Evolutionary conservation across 108 stramenopile genomes (phyloP), one percentile per base, ranked within the genome.

Genomic region (Fistulifera pelliculosa): DNA sequence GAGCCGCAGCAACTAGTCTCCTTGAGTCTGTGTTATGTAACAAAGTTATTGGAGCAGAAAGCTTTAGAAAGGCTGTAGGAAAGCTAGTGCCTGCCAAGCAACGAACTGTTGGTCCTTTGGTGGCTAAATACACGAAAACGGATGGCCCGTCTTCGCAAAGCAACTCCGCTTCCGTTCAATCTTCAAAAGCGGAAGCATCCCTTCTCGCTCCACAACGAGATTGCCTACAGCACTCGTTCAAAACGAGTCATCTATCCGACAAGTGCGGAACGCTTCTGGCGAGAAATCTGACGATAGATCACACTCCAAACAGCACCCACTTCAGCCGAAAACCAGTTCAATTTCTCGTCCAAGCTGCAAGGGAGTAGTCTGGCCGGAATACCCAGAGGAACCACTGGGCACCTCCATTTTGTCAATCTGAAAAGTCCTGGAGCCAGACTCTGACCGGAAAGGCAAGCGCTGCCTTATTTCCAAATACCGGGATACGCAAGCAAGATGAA

Each of bases 11-110:
- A 22, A 83, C 85, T 50, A 56, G 65, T 6, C 62, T 94, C 4
- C 58, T 88, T 27, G 47, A 60, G 19, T 7, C 7, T 21, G 68
- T 54, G 39, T 23, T 59, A 5, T 49, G 70, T 19, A 64, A 74
- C 50, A 64, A 56, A 8, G 54, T 74, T 2, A 51, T 86, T 13
- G 63, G 68, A n/a, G 31, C 53, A 5, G 56, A 55, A 51, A 60
- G 45, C 14, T 56, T 83, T 42, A 69, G 75, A 13, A 70, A 70
- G 53, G 69, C 66, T 41, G 60, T 76, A 0, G 55, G 49, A 16
- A 66, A 67, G 23, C 61, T 90, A 50, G 67, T 75, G n/a, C 93
- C 93, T 2, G 93, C 93, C 10, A 80, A 82, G 52, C 87, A 89
- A 60, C 58, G 87, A 38, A 61, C 77, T 10, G 77, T 93, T 18